These are phyloP conservation scores for Monascus purpureus DNA, from an alignment of 495 filamentous ascomycete genomes.

Conservation along the genomic window DNA sequence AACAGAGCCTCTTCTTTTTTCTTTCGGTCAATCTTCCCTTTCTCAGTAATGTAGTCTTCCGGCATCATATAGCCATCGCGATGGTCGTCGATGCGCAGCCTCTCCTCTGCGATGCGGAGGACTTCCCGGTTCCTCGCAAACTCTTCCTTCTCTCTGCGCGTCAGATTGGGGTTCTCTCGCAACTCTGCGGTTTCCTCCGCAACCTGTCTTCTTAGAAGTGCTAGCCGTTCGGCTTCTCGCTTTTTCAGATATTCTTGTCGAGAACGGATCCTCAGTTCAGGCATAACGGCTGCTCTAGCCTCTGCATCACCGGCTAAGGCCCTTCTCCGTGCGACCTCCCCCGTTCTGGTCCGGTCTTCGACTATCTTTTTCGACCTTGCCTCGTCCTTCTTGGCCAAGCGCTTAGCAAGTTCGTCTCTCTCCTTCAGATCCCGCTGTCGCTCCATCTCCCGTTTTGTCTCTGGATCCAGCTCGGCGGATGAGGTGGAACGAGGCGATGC, in stretches of 20 bases:
- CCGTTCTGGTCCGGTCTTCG: conserved; percentile 48
- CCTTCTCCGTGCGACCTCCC: conserved; percentile 43
- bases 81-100: conserved; percentile 78
- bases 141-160: conserved; percentile 69
- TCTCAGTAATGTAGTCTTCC: conserved; percentile 87
- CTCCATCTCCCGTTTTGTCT: conserved; percentile 39
- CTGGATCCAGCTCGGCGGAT: conserved; percentile 44
- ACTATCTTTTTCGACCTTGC: conserved; percentile 61
- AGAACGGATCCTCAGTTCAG: conserved; percentile 66
- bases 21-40: conserved; percentile 78
- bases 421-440: conserved; percentile 53
- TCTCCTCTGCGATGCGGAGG: conserved; percentile 75
- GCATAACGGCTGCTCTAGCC: conserved; percentile 48
- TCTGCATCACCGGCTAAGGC: conserved; percentile 51
- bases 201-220: conserved; percentile 80
- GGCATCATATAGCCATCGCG: conserved; percentile 89
- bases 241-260: conserved; percentile 91
- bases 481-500: conserved; percentile 29
- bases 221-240: conserved; percentile 71
- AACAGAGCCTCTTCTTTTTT: conserved; percentile 85
- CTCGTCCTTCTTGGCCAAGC: conserved; percentile 55
- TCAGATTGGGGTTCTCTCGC: conserved; percentile 59
- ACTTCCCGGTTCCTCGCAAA: conserved; percentile 85
- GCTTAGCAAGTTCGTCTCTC: conserved; percentile 59
- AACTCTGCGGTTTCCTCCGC: conserved; percentile 77